Percentiles rank a stretch among this genome's conserved stretches.
These are phyloP conservation scores for Fusarium avenaceum DNA, from an alignment of 2,329 filamentous ascomycete genomes.

Conservation along the genomic window DNA sequence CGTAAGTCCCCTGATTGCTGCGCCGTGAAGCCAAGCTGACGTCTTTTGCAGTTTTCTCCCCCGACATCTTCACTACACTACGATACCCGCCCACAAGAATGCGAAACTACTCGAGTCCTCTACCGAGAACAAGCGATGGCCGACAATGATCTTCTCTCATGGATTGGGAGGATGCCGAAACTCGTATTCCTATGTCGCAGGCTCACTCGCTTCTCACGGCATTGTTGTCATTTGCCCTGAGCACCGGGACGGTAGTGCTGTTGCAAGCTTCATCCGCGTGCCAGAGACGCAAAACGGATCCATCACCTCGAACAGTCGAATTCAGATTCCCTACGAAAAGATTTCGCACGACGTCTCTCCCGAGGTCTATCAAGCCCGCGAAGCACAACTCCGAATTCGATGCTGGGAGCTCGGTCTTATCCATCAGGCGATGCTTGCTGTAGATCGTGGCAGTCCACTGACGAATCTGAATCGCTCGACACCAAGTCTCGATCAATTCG, in stretches of 20 bases:
- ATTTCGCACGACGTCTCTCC: constrained; percentile 73
- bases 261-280: constrained; percentile 78
- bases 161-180: constrained; percentile 85
- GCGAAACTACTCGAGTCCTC: constrained; percentile 70
- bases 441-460: constrained; percentile 69
- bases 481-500: constrained; percentile 69
- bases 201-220: constrained; percentile 84
- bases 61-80: constrained; percentile 78
- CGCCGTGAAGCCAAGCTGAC: constrained; percentile 3
- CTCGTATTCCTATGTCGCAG: constrained; percentile 85
- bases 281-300: constrained; percentile 61
- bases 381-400: constrained; percentile 79
- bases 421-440: constrained; percentile 74
- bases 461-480: constrained; percentile 68
- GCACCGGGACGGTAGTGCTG: constrained; percentile 84
- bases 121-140: constrained; percentile 72
- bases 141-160: constrained; percentile 88
- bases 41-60: constrained; percentile 70
- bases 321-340: constrained; percentile 62
- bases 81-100: constrained; percentile 80
- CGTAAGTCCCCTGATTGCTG: constrained; percentile 59
- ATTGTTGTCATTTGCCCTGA: constrained; percentile 85
- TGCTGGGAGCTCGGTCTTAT: constrained; percentile 83
- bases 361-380: constrained; percentile 75
- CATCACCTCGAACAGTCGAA: constrained; percentile 47